These are phyloP conservation scores for Chlorokybus atmophyticus DNA, from an alignment of 139 green algal genomes.

Conservation along the genomic window DNA sequence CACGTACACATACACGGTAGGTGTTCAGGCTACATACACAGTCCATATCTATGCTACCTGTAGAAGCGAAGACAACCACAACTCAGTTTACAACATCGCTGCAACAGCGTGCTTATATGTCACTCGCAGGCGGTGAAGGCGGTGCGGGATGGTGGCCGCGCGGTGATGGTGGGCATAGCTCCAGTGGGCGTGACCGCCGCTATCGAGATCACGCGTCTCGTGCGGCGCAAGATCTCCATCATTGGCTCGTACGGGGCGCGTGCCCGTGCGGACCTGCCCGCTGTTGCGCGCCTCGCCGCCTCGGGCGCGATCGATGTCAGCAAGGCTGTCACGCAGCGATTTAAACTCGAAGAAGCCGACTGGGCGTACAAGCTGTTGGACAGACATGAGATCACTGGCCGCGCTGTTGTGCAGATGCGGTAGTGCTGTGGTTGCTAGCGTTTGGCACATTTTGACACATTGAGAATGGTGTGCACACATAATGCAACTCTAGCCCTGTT, in stretches of 20 bases:
- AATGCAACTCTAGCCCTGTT: no score
- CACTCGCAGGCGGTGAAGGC: conserved; percentile 5
- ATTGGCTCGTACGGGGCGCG: conserved; percentile 17
- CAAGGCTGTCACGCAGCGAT: not conserved
- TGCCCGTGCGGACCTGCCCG: conserved; percentile 12
- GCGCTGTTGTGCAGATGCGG: conserved; percentile 23
- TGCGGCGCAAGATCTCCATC: conserved; percentile 19
- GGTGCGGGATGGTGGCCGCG: conserved; percentile 13
- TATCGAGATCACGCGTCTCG: conserved; percentile 14
- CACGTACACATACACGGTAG: no score
- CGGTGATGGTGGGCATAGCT: conserved; percentile 20
- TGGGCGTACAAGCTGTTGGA: conserved; percentile 7
- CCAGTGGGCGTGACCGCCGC: conserved; percentile 10
- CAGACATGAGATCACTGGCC: conserved; percentile 2
- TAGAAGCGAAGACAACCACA: no score
- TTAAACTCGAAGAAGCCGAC: conserved; percentile 4
- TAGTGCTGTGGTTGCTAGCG: no score
- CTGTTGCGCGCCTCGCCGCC: conserved; percentile 4
- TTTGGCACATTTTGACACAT: no score
- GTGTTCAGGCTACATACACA: no score
- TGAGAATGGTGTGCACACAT: no score
- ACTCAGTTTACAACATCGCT: no score
- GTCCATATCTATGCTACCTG: no score
- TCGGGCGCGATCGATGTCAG: conserved; percentile 11
- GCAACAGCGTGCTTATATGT: no score